A percentile compares a stretch with the other conserved stretches of the same genome.
phyloP scores from a whole-genome alignment of 108 stramenopile genomes.

The Fragilariopsis cylindrus region DNA sequence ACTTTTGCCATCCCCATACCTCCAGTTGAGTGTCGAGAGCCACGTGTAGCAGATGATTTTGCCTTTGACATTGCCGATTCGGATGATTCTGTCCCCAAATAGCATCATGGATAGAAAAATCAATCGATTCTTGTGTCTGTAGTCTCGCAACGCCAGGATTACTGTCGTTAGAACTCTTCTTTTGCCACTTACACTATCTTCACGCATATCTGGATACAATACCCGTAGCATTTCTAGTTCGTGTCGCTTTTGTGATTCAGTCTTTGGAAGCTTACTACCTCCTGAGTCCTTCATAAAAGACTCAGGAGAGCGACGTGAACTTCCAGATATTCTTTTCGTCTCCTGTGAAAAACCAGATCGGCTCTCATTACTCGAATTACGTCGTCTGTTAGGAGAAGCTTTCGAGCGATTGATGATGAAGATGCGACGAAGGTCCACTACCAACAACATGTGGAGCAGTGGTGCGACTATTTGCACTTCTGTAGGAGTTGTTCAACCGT shows the following conservation, averaged over 20 bases:
- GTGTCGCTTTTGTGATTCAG: conserved; percentile 1
- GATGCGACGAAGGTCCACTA: neutral
- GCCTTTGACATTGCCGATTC: too few relatives aligned
- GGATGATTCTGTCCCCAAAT: neutral
- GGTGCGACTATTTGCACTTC: neutral
- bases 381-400: neutral
- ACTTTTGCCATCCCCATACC: neutral
- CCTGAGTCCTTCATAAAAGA: neutral
- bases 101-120: neutral
- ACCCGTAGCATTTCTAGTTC: conserved; percentile 3
- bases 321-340: neutral
- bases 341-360: neutral
- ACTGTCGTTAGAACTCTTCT: neutral
- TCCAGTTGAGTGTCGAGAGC: neutral
- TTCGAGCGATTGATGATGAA: neutral
- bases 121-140: neutral
- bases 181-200: neutral
- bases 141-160: neutral
- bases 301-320: neutral
- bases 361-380: neutral
- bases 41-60: too few relatives aligned
- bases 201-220: neutral
- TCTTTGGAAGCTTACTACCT: conserved; percentile 5
- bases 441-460: neutral
- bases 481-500: neutral